Percentiles rank a stretch among this genome's conserved stretches.
Conservation (phyloP, 805 yeast genomes). For the Yarrowia porcina region DNA sequence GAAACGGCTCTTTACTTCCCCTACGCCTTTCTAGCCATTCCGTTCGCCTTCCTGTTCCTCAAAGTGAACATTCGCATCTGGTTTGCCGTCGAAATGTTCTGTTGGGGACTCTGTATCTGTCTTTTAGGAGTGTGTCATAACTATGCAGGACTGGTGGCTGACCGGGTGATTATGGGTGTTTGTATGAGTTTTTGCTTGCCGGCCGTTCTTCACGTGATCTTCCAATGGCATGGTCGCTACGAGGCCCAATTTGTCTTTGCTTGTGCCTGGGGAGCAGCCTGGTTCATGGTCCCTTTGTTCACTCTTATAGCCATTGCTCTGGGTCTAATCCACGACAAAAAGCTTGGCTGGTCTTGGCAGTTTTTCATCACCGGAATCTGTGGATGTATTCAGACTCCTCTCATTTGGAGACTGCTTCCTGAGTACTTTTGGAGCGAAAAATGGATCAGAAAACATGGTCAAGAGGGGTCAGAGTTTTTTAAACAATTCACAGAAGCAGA, state of each 20-base stretch:
- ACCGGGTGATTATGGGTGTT: background rate
- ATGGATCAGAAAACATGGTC: background rate
- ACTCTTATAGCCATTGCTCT: background rate
- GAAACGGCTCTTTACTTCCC: background rate
- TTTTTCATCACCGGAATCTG: background rate
- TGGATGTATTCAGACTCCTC: background rate
- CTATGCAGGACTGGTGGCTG: background rate
- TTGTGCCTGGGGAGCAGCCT: constrained; percentile 1
- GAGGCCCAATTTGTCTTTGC: background rate
- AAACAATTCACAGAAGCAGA: background rate
- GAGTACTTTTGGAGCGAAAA: background rate
- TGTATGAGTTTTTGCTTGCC: background rate
- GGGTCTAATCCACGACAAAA: background rate
- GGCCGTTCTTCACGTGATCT: background rate
- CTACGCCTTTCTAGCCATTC: background rate
- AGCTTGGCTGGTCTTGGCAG: background rate
- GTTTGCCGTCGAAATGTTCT: constrained; percentile 6
- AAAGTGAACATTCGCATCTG: background rate
- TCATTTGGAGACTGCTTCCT: background rate
- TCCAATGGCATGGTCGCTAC: background rate
- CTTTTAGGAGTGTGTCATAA: background rate
- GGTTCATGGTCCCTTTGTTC: constrained; percentile 6
- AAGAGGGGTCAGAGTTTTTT: background rate
- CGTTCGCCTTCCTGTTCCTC: background rate
- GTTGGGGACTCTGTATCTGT: constrained; percentile 1